Evolutionary conservation across 2,329 filamentous ascomycete genomes (phyloP).

Genomic region (Monosporascus sp.): DNA sequence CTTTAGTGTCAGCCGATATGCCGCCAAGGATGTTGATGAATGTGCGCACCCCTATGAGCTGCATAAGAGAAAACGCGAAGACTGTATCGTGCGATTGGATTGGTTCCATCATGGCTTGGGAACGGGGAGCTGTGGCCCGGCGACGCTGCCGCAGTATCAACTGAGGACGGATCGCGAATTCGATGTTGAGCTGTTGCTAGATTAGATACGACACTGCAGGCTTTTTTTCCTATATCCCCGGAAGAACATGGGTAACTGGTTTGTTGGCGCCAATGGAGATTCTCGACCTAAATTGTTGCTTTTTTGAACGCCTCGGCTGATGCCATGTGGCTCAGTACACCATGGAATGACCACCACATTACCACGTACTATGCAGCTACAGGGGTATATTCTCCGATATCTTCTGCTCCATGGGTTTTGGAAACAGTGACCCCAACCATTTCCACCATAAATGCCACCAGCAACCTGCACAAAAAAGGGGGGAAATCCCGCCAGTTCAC

Average conservation of each 20-base stretch:
- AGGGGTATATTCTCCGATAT: not conserved
- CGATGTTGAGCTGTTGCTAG: constrained; percentile 39
- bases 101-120: constrained; percentile 59
- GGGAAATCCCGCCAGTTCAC: constrained; percentile 4
- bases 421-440: not conserved
- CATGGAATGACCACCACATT: not conserved
- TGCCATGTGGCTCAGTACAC: not conserved
- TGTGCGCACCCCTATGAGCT: constrained; percentile 59
- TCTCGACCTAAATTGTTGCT: not conserved
- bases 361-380: not conserved
- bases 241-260: too few relatives aligned
- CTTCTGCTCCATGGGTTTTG: not conserved
- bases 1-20: constrained; percentile 55
- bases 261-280: too few relatives aligned
- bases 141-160: constrained; percentile 44
- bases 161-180: constrained; percentile 37
- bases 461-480: not conserved
- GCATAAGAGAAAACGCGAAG: constrained; percentile 38
- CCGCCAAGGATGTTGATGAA: constrained; percentile 46
- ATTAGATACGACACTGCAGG: constrained; percentile 21
- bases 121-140: constrained; percentile 57
- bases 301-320: not conserved
- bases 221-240: too few relatives aligned
- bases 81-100: constrained; percentile 54
- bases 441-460: constrained; percentile 2